A percentile compares a stretch with the other conserved stretches of the same genome.
Evolutionary conservation across 305 asterid genomes (phyloP).

Genomic region (Coffea humblotiana): DNA sequence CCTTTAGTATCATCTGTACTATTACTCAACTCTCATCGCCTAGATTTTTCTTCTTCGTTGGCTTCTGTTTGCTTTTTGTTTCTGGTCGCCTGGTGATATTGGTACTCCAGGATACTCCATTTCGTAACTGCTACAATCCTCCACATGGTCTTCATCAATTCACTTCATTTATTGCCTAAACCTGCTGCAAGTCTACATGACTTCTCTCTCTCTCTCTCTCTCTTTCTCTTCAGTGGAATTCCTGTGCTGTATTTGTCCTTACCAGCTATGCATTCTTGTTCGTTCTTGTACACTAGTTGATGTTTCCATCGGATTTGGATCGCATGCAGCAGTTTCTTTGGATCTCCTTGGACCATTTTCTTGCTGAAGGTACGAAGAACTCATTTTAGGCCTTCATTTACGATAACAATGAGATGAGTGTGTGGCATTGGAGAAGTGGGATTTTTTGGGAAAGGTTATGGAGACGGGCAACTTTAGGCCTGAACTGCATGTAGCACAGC

Average conservation of each 20-base stretch:
- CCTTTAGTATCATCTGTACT: conserved; percentile 1
- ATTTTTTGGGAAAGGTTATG: neutral
- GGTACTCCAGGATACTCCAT: neutral
- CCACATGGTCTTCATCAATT: conserved; percentile 21
- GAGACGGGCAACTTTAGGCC: conserved; percentile 51
- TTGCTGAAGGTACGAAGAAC: neutral
- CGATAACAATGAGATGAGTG: neutral
- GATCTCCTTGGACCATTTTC: neutral
- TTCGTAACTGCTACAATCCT: conserved; percentile 8
- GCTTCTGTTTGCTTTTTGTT: conserved; percentile 7
- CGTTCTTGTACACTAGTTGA: neutral
- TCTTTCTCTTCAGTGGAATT: conserved; percentile 5
- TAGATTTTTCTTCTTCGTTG: neutral
- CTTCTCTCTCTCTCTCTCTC: neutral
- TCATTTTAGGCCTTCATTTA: neutral
- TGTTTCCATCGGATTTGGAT: neutral
- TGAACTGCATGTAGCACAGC: conserved; percentile 71
- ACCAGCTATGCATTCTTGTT: neutral
- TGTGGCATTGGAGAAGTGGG: neutral
- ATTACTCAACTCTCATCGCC: neutral
- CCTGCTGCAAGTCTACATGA: conserved; percentile 4
- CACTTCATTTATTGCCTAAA: conserved; percentile 18
- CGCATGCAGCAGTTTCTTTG: conserved; percentile 10
- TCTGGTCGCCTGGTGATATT: conserved; percentile 8
- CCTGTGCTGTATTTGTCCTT: conserved; percentile 12